Evolutionary conservation across 2,329 filamentous ascomycete genomes (phyloP).

Genomic region (Harringtonia lauricola): DNA sequence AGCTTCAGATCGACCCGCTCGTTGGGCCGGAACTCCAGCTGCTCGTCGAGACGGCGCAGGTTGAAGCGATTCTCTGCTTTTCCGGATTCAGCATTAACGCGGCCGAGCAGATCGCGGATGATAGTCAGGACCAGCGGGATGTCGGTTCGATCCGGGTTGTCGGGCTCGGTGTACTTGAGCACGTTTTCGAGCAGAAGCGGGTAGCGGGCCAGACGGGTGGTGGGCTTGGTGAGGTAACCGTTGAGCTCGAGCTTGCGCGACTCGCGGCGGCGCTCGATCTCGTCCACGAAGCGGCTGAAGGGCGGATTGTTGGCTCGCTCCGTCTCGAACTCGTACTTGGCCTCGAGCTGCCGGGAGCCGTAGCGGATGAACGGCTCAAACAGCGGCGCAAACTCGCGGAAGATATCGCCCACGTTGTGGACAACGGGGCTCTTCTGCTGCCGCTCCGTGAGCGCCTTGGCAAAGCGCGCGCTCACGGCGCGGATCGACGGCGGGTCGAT

Average conservation of each 20-base stretch:
- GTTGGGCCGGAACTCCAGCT: slow-evolving; percentile 80
- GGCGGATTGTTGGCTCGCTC: slow-evolving; percentile 77
- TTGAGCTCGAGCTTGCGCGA: slow-evolving; percentile 95
- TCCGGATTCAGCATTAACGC: slow-evolving; percentile 90
- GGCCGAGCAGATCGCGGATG: slow-evolving; percentile 76
- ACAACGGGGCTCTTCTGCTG: slow-evolving; percentile 90
- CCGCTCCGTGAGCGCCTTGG: slow-evolving; percentile 74
- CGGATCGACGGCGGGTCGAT: slow-evolving; percentile 76
- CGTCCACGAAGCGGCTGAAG: slow-evolving; percentile 88
- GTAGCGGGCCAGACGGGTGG: slow-evolving; percentile 87
- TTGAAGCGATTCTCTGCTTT: slow-evolving; percentile 98
- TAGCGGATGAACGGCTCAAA: slow-evolving; percentile 97
- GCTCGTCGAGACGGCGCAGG: slow-evolving; percentile 78
- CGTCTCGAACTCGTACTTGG: slow-evolving; percentile 96
- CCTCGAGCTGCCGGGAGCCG: slow-evolving; percentile 89
- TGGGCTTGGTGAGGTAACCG: slow-evolving; percentile 95
- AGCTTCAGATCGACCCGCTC: slow-evolving; percentile 90
- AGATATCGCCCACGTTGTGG: slow-evolving; percentile 83
- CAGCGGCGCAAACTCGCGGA: slow-evolving; percentile 79
- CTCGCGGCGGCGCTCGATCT: slow-evolving; percentile 91
- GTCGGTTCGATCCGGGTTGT: slow-evolving; percentile 80
- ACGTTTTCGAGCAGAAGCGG: slow-evolving; percentile 86
- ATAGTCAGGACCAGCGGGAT: slow-evolving; percentile 79
- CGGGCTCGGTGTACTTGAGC: slow-evolving; percentile 81
- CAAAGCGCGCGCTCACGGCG: slow-evolving; percentile 79